phyloP scores from a whole-genome alignment of 225 moss, liverwort and hornwort genomes.

The Pseudoscleropodium purum region DNA sequence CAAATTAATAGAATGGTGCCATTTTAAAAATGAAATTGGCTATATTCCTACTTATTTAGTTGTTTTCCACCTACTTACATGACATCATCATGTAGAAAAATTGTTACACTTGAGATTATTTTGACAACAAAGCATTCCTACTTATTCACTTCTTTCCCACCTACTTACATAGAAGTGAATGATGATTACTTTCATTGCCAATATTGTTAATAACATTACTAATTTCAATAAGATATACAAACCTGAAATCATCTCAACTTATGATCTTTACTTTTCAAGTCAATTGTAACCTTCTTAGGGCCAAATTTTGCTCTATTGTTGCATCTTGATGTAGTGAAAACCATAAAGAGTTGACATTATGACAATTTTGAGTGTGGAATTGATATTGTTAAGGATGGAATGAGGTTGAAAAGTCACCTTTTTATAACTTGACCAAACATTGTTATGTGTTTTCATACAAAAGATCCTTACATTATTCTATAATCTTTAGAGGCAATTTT shows the following conservation, averaged over 20 bases:
- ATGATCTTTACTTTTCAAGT: background rate
- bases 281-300: background rate
- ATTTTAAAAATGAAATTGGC: too few relatives aligned
- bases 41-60: background rate
- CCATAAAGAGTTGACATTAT: background rate
- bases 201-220: background rate
- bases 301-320: fast-evolving
- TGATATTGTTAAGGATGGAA: background rate
- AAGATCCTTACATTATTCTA: background rate
- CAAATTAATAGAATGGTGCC: too few relatives aligned
- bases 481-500: background rate
- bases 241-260: background rate
- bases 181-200: background rate
- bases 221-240: background rate
- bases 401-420: background rate
- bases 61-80: background rate
- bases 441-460: background rate
- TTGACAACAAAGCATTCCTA: background rate
- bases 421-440: background rate
- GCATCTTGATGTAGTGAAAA: background rate
- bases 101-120: background rate
- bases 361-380: background rate
- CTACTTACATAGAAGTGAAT: background rate
- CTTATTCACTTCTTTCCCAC: background rate
- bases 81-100: background rate